Percentiles rank a stretch among this genome's conserved stretches.
phyloP scores from a whole-genome alignment of 1,139 yeast species.

The Candida gigantensis region DNA sequence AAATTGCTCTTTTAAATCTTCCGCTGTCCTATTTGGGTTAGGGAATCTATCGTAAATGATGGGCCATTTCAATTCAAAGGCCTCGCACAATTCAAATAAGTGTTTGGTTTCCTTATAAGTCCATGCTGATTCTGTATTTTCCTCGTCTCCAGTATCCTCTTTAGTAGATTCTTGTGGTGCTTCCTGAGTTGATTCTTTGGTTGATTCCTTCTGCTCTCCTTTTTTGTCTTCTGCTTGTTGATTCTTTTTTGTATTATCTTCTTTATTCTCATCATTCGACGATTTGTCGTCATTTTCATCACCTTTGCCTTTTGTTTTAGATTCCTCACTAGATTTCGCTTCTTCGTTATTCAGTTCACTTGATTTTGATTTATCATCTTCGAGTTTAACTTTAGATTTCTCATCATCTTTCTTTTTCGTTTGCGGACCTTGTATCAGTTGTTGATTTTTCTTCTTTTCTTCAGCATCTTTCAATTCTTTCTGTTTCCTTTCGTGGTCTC shows the following conservation, averaged over 20 bases:
- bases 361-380: slow-evolving; percentile 8
- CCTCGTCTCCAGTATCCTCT: slow-evolving; percentile 6
- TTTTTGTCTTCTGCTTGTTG: slow-evolving; percentile 6
- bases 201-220: slow-evolving; percentile 3
- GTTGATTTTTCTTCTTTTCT: slow-evolving; percentile 8
- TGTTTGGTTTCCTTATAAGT: slow-evolving; percentile 74
- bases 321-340: no score
- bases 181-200: no score
- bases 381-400: slow-evolving; percentile 6
- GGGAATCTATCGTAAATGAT: slow-evolving; percentile 76
- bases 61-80: slow-evolving; percentile 86
- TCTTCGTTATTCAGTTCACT: neutral
- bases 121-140: slow-evolving; percentile 45
- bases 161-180: slow-evolving; percentile 2
- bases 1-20: slow-evolving; percentile 82
- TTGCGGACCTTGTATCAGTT: slow-evolving; percentile 12
- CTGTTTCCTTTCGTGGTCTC: slow-evolving; percentile 24
- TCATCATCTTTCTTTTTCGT: slow-evolving; percentile 6
- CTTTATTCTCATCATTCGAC: slow-evolving; percentile 5
- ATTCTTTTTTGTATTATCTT: slow-evolving; percentile 5
- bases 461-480: slow-evolving; percentile 16
- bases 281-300: slow-evolving; percentile 4
- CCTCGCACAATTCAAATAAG: slow-evolving; percentile 68
- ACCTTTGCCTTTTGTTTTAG: no score
- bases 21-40: slow-evolving; percentile 48